These are phyloP conservation scores for Berberis vulgaris DNA, from an alignment of 164 flowering plant species.

Conservation along the genomic window DNA sequence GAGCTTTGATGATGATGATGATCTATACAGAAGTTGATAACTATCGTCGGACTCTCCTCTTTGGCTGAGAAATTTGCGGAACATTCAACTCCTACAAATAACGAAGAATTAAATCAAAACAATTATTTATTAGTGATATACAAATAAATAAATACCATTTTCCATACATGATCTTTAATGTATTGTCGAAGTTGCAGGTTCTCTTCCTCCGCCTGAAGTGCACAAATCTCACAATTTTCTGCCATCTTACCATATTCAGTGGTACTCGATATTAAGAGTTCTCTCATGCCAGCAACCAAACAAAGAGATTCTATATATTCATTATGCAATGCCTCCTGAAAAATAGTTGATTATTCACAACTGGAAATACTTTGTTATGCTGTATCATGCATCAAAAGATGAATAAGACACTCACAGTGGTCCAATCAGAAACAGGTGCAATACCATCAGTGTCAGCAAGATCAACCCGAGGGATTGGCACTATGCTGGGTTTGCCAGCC, in stretches of 20 bases:
- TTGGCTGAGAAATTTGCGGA: background rate
- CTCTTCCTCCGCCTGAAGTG: no score
- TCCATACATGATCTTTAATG: background rate
- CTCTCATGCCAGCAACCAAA: background rate
- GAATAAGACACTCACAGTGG: background rate
- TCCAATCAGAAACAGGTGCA: background rate
- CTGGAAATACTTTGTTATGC: background rate
- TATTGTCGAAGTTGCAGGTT: no score
- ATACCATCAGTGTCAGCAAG: background rate
- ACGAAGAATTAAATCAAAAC: background rate
- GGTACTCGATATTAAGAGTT: no score
- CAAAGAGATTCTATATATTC: background rate
- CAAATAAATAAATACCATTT: no score
- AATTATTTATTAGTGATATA: background rate
- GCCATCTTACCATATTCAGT: no score
- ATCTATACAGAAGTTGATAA: no score
- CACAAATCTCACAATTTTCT: no score
- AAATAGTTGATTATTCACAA: background rate
- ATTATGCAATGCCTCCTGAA: background rate
- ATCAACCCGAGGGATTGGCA: background rate
- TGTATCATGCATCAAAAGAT: background rate
- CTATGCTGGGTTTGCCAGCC: background rate
- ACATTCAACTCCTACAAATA: background rate
- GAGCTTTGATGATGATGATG: background rate
- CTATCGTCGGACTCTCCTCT: background rate